Conservation (phyloP, 2,329 filamentous ascomycete genomes). For the Talaromyces islandicus region DNA sequence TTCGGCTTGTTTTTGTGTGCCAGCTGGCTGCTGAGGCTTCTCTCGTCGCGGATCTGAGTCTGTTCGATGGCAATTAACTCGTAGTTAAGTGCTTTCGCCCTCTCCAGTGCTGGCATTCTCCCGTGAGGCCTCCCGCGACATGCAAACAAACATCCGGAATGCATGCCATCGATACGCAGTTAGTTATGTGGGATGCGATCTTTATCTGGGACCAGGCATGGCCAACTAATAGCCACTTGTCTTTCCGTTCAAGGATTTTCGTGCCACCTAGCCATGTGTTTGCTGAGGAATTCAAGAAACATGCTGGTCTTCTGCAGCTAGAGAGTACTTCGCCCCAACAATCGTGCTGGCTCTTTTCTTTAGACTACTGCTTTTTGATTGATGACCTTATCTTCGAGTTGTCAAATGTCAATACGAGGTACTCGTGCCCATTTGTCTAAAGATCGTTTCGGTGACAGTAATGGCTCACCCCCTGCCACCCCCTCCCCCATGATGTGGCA, state of each 20-base stretch:
- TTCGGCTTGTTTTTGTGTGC: background rate
- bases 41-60: too few relatives aligned
- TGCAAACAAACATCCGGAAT: background rate
- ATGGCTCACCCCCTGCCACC: too few relatives aligned
- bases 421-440: too few relatives aligned
- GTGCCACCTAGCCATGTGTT: too few relatives aligned
- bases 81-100: background rate
- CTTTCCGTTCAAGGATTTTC: too few relatives aligned
- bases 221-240: background rate
- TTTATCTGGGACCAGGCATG: background rate
- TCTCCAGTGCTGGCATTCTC: background rate
- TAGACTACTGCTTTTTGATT: too few relatives aligned
- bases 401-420: background rate
- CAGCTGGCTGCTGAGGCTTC: background rate
- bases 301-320: too few relatives aligned
- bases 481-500: background rate
- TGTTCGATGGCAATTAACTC: background rate
- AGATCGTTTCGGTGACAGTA: too few relatives aligned
- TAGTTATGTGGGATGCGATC: background rate
- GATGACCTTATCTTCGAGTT: background rate
- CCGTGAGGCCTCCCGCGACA: background rate
- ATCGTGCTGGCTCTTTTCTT: too few relatives aligned
- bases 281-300: too few relatives aligned
- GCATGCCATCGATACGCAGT: background rate
- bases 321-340: too few relatives aligned